Evolutionary conservation across 257 asterid genomes (phyloP).

Genomic region (Lantana camara): DNA sequence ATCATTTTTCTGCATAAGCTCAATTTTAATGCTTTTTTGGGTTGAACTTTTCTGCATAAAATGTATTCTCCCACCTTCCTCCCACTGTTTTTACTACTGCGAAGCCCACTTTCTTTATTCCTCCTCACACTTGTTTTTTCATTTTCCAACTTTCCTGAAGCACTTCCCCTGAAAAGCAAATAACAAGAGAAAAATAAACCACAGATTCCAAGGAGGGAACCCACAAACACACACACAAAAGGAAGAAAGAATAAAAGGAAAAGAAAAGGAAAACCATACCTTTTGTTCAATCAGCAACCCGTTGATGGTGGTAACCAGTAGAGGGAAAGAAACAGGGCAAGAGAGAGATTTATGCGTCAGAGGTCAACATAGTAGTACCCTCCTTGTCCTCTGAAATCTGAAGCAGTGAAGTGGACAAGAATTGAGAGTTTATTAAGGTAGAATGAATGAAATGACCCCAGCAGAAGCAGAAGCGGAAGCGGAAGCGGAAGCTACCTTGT

Average conservation of each 20-base stretch:
- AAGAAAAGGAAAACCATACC: slow-evolving; percentile 23
- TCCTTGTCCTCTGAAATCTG: slow-evolving; percentile 9
- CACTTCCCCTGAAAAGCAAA: too few relatives aligned
- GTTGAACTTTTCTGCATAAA: slow-evolving; percentile 25
- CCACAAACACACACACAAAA: slow-evolving; percentile 2
- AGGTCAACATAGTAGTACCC: slow-evolving; percentile 25
- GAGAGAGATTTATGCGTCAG: slow-evolving; percentile 25
- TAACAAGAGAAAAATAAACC: neutral
- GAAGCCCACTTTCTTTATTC: neutral
- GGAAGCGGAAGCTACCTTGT: neutral
- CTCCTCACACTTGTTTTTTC: slow-evolving; percentile 9
- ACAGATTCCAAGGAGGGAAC: neutral
- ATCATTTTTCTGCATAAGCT: slow-evolving; percentile 44
- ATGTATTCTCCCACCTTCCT: neutral
- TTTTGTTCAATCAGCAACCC: slow-evolving; percentile 3
- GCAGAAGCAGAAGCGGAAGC: neutral
- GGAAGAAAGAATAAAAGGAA: neutral
- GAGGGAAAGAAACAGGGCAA: neutral
- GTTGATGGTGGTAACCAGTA: slow-evolving; percentile 12
- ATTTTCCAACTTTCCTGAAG: slow-evolving; percentile 11
- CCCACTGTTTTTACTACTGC: slow-evolving; percentile 1
- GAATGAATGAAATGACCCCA: slow-evolving; percentile 22
- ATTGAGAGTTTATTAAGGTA: neutral
- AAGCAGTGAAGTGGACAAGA: slow-evolving; percentile 6
- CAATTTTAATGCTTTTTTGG: slow-evolving; percentile 11